Conservation (phyloP, 768 basidiomycete genomes). For the Candolleomyces efflorescens region DNA sequence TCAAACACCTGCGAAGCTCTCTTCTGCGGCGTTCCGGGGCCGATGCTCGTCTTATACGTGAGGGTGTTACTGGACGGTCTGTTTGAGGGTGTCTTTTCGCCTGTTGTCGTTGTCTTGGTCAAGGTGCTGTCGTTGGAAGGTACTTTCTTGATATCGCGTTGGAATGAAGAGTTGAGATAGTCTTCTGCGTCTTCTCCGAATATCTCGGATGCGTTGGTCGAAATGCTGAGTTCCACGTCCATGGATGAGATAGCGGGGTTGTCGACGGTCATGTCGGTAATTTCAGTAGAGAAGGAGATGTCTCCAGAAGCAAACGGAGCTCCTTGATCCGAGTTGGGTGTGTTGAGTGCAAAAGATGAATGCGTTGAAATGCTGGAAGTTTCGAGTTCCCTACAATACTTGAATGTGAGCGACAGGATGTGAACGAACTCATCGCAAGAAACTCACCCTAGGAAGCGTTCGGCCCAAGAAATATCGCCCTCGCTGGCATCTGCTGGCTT, state of each 20-base stretch:
- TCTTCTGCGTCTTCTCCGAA: conserved; percentile 15
- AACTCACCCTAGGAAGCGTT: conserved; percentile 63
- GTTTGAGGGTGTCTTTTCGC: neutral
- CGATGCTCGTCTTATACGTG: conserved; percentile 28
- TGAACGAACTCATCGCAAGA: neutral
- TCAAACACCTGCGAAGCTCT: conserved; percentile 74
- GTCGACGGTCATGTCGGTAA: conserved; percentile 32
- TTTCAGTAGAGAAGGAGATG: conserved; percentile 44
- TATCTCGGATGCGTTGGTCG: conserved; percentile 34
- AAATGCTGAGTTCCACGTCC: conserved; percentile 66
- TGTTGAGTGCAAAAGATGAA: conserved; percentile 6
- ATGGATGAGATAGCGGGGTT: conserved; percentile 65
- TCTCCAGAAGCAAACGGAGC: conserved; percentile 32
- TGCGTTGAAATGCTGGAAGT: conserved; percentile 16
- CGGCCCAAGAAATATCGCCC: conserved; percentile 84
- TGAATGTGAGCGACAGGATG: neutral
- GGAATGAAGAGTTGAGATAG: neutral
- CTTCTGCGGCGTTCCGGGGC: conserved; percentile 47
- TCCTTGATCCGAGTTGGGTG: conserved; percentile 43
- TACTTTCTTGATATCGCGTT: neutral
- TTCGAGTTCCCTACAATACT: conserved; percentile 40
- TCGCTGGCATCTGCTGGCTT: conserved; percentile 42
- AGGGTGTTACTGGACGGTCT: conserved; percentile 14
- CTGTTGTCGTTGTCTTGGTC: neutral
- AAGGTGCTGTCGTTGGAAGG: conserved; percentile 6